Base-by-base conservation (phyloP, 2,329 filamentous ascomycete species). In the Aspergillus sp. region DNA sequence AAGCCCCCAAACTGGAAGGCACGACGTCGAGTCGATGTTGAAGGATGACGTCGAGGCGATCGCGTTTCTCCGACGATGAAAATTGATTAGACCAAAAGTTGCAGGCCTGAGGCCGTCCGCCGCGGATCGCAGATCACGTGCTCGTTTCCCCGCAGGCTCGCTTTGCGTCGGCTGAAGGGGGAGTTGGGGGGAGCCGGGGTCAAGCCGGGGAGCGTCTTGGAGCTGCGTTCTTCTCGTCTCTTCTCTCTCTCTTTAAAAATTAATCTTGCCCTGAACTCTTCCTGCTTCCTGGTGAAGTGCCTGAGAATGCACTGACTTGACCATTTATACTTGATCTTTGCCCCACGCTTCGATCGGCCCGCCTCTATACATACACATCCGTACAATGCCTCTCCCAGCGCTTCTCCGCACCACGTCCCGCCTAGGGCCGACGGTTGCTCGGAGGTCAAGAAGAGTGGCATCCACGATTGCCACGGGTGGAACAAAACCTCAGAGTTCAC, bases 351-450 rank as follows among this genome's bases (percentile, higher is more conserved):
- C 12, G 32, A 36, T 36, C 32, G 32, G 16, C 16, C 36, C 36
- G 14, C 14, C 32, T 14, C 11, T 10, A 46, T 42, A 10, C 46
- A 24, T 36, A 51, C 18, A 55, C 49, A n/a, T 45, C 46, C 31
- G 39, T 54, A 63, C 64, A 63, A 76, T 77, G 74, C 67, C 74
- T 49, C 66, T 76, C 57, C 73, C 74, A 49, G 70, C 74, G 39
- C 66, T 76, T 74, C 74, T 76, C 74, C 74, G 74, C 73, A 76
- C 73, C 60, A 67, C 71, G 57, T 68, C 72, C 69, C 73, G 74
- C 65, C 55, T 76, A 53, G 64, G 68, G 50, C 71, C 69, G 61
- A 66, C 68, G 31, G 65, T 67, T 46, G 64, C 67, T 62, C 71
- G 67, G 55, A 66, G 68, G 58, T 69, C 67, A 52, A 66, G 61